A percentile compares a stretch with the other conserved stretches of the same genome.
phyloP scores from a whole-genome alignment of 208 protist species.

The Leishmania major region DNA sequence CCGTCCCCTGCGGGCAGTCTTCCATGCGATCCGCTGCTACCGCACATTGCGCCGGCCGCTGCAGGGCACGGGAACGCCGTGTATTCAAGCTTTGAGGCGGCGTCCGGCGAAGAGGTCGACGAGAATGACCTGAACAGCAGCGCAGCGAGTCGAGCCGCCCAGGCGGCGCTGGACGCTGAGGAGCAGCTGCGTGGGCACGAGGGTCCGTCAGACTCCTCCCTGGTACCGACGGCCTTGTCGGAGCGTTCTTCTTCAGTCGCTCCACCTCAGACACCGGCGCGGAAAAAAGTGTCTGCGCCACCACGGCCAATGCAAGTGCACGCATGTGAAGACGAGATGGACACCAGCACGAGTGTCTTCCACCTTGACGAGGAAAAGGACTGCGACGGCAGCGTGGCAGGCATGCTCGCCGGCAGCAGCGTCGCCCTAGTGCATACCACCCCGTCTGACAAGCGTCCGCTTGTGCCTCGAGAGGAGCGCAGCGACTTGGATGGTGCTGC shows the following conservation, averaged over 20 bases:
- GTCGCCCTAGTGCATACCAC: neutral
- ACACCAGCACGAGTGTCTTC: neutral
- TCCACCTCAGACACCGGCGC: neutral
- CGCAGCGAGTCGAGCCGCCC: constrained; percentile 20
- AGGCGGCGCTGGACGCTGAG: constrained; percentile 32
- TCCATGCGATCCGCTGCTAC: neutral
- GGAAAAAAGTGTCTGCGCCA: neutral
- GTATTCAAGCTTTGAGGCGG: constrained; percentile 3
- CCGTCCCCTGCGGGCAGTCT: neutral
- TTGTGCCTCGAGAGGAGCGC: neutral
- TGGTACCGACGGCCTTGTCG: neutral
- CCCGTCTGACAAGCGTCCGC: too few relatives aligned
- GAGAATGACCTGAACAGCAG: constrained; percentile 21
- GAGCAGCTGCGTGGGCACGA: neutral
- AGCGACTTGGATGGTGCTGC: neutral
- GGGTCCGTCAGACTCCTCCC: neutral
- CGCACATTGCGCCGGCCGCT: neutral
- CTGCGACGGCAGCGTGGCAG: neutral
- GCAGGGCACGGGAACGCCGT: neutral
- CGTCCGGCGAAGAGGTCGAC: neutral
- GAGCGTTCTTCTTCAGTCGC: neutral
- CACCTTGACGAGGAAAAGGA: neutral
- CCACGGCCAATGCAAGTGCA: neutral
- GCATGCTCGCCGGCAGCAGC: neutral
- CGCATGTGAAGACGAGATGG: neutral